phyloP scores from a whole-genome alignment of 345 rosid genomes.

The Salix udensis region DNA sequence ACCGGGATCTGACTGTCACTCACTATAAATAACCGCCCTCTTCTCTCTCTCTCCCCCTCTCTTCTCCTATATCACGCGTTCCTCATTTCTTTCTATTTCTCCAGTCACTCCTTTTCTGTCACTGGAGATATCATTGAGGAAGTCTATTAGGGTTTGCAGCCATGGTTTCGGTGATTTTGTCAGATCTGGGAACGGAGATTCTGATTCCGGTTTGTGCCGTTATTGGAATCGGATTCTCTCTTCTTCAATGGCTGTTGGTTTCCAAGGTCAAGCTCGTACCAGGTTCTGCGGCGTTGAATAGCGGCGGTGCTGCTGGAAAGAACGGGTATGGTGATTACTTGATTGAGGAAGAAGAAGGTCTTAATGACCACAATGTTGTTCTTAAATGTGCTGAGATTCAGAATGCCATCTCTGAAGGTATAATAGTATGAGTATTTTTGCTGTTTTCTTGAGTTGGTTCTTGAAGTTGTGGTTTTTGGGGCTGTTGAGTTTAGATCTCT shows the following conservation, averaged over 20 bases:
- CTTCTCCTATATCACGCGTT: background rate
- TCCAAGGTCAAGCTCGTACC: conserved; percentile 63
- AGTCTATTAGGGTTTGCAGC: background rate
- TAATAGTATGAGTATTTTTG: background rate
- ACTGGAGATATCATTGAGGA: background rate
- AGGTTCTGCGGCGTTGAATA: background rate
- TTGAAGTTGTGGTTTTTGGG: background rate
- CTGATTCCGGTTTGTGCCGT: conserved; percentile 77
- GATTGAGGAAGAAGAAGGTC: conserved; percentile 90
- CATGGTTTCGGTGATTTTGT: conserved; percentile 49
- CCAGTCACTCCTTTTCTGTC: background rate
- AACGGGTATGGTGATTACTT: conserved; percentile 62
- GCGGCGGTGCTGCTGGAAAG: conserved; percentile 23
- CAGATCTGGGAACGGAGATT: conserved; percentile 79
- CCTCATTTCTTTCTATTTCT: background rate
- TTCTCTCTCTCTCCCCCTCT: background rate
- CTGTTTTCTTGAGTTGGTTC: background rate
- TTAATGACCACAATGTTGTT: conserved; percentile 78
- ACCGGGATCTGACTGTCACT: background rate
- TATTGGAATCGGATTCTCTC: conserved; percentile 67
- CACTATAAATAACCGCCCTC: background rate
- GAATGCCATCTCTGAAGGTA: conserved; percentile 78
- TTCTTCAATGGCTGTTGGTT: conserved; percentile 70
- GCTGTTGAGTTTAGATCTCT: background rate
- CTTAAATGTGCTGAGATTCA: conserved; percentile 88